Evolutionary conservation across 2,329 filamentous ascomycete genomes (phyloP), one percentile per base, ranked within the genome.

Genomic region (Shiraia sp.): DNA sequence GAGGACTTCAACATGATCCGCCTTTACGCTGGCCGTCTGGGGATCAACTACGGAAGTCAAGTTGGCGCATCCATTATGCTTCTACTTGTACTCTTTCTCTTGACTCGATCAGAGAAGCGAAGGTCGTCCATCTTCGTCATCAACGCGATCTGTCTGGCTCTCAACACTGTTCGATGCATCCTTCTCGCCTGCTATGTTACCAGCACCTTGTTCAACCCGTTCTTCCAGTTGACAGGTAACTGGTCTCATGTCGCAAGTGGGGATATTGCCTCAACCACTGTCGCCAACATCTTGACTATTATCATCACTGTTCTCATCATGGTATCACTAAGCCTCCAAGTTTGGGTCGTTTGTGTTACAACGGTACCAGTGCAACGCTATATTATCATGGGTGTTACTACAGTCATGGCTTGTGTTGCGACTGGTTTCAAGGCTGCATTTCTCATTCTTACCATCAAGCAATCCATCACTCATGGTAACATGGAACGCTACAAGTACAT

Each of bases 21-120:
- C 39, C 64, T 71, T 43, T 78, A 79, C 59, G 73, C 73, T 45
- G 65, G 75, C 42, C 69, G 70, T 7, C 61, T 76, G 25, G 74
- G 69, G 61, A 82, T 88, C 73, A 85, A 83, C 69, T 88, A 85
- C 63, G 84, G 80, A 37, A 71, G 79, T 13, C 87, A 92, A 64
- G 75, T 90, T 36, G 88, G 88, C 22, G 81, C 86, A 16, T 81
- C 80, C 32, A 51, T 85, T 42, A 70, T 86, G 46, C 79, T 90
- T 58, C 72, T 91, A 13, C 53, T 86, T 30, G 75, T 87, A 22
- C 72, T 91, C 2, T 70, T 90, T 9, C 70, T 85, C 43, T 77
- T 91, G 65, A 90, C 87, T 0, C 80, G 81, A 14, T 65, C 74
- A 0, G 74, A 81, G 51, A 90, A 88, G 64, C 79, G 87, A 45